Evolutionary conservation across 352 stramenopile species (phyloP), one percentile per base, ranked within the genome.

Genomic region (Phytophthora sp.): DNA sequence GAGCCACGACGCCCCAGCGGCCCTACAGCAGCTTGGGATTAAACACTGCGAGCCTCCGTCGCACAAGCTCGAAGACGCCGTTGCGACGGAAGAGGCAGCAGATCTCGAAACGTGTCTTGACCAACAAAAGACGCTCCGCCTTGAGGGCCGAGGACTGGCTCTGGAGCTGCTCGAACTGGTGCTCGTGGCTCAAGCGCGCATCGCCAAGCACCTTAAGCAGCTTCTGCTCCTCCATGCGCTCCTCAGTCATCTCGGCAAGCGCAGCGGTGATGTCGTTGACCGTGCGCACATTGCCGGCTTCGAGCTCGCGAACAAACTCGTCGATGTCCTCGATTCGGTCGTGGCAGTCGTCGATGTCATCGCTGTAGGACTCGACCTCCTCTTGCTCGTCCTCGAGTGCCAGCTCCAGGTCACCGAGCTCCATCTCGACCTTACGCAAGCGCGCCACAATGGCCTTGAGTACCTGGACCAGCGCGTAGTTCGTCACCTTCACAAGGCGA

Each of bases 271-370:
- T 63, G 56, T 79, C 67, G 42, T 55, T 70, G 20, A 81, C 73
- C 2, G 70, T 76, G 31, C 46, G 53, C 9, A 81, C 67, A 42
- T 58, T 75, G 23, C 71, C 73, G 12, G 63, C 66, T 29, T 67
- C 31, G 15, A 81, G 54, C 46, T 81, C 73, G 29, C 63, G 62
- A 55, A 81, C 63, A 35, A 81, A 79, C 51, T 79, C 70, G 47
- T 81, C 67, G 12, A 81, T 81, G 53, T 81, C 73, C 36, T 71
- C 73, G 24, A 81, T 67, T 30, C 73, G 66, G 33, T 81, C 73
- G 63, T 71, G 57, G 47, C 73, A 81, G 60, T 79, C 73, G 44
- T 76, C 71, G 23, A 81, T 72, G 69, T 80, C 73, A 54, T 80
- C 73, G 21, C 64, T 64, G 54, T 80, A 80, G 24, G 72, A 75